phyloP scores from a whole-genome alignment of 108 stramenopile genomes.

The Pseudonitzschia pungens region DNA sequence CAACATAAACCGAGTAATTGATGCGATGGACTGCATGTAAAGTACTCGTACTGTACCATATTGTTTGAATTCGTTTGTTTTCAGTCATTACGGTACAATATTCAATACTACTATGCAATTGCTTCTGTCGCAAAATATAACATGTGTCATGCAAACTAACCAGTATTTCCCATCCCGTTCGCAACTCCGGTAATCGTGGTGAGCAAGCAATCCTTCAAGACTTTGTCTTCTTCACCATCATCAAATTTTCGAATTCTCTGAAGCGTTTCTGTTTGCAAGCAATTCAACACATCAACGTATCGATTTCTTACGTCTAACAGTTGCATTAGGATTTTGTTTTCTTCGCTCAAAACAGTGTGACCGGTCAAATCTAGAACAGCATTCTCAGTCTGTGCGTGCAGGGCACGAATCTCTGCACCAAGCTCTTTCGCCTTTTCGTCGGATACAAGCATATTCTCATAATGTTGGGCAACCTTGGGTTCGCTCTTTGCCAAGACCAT shows the following conservation, averaged over 20 bases:
- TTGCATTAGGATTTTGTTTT: constrained; percentile 74
- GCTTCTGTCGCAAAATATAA: not conserved
- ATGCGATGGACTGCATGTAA: too few relatives aligned
- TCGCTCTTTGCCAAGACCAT: constrained; percentile 96
- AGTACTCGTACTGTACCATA: too few relatives aligned
- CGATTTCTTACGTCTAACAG: constrained; percentile 87
- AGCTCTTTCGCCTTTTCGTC: constrained; percentile 72
- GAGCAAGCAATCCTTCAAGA: constrained; percentile 91
- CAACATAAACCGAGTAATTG: too few relatives aligned
- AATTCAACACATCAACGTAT: constrained; percentile 95
- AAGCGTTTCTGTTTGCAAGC: constrained; percentile 92
- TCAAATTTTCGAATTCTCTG: constrained; percentile 72
- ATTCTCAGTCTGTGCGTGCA: constrained; percentile 68
- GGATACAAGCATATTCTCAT: constrained; percentile 83
- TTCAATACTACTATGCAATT: not conserved
- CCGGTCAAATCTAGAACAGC: constrained; percentile 83
- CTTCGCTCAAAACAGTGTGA: constrained; percentile 63
- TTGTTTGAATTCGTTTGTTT: too few relatives aligned
- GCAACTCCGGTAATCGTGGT: constrained; percentile 96
- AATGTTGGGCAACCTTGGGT: constrained; percentile 85
- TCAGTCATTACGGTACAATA: not conserved
- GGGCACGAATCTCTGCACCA: constrained; percentile 70
- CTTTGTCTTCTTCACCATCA: constrained; percentile 65
- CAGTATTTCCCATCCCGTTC: constrained; percentile 95
- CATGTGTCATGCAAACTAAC: not conserved